phyloP scores from a whole-genome alignment of 1,284 basidiomycete species.

The Moesziomyces globuligerus region DNA sequence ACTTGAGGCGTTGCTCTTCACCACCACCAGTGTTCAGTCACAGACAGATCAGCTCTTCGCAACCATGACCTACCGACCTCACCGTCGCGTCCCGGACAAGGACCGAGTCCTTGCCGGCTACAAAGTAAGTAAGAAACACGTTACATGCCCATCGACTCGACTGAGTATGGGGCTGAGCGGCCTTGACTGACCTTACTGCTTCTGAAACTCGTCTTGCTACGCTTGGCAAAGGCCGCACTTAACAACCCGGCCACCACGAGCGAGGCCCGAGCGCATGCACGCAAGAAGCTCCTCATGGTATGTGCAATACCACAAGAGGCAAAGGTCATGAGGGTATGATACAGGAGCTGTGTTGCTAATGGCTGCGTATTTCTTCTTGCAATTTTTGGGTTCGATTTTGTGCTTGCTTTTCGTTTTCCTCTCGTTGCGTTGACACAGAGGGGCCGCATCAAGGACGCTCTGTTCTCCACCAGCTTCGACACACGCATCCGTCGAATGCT shows the following conservation, averaged over 20 bases:
- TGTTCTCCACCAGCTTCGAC: conserved; percentile 36
- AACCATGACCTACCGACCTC: conserved; percentile 36
- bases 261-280: conserved; percentile 41
- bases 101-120: conserved; percentile 47
- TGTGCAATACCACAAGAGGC: not conserved
- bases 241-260: conserved; percentile 49
- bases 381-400: not conserved
- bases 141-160: not conserved
- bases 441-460: conserved; percentile 44
- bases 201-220: not conserved
- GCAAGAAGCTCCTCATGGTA: conserved; percentile 50
- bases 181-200: not conserved
- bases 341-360: too few species aligned
- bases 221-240: conserved; percentile 44
- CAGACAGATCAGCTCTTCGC: not conserved
- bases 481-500: conserved; percentile 42
- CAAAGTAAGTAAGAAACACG: conserved; percentile 16
- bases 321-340: not conserved
- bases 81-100: conserved; percentile 45
- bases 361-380: conserved; percentile 2
- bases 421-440: conserved; percentile 11
- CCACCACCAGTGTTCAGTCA: not conserved
- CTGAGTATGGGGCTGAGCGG: not conserved
- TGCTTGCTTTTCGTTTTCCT: not conserved
- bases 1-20: not conserved